Evolutionary conservation across 2,329 filamentous ascomycete species (phyloP), one percentile per base, ranked within the genome.

Genomic region (Rhexocercosporidium sp.): DNA sequence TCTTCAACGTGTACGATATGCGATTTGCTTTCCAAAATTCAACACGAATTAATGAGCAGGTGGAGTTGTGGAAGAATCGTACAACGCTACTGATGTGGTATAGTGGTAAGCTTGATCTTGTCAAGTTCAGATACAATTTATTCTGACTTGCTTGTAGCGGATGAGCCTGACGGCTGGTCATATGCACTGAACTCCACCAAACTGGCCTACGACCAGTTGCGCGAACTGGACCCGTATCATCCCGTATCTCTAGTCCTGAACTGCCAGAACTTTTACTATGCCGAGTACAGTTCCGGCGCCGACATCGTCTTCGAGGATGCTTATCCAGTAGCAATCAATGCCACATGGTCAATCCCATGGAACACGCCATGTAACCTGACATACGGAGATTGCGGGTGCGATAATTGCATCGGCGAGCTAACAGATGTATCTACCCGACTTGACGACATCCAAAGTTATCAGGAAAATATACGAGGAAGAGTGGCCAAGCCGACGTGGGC

Each of bases 371-470:
- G 82, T 71, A 86, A 86, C 70, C 69, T 73, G 1, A 86, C 83
- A 0, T 86, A 86, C 69, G 84, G 84, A 59, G 81, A 81, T 73
- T 85, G 84, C 69, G 84, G 83, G 9, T 86, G 84, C 70, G 84
- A 86, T 65, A 80, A 84, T 71, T 75, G 74, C 47, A 67, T 78
- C 1, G 82, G 81, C 12, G 70, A 75, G 1, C 77, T 85, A 22
- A 74, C 77, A 18, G 84, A 86, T 70, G 79, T 85, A 20, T 76
- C 80, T 0, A 74, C 74, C 8, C 80, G 83, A 1, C 72, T 84
- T 1, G 81, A 85, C 59, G 71, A 75, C 1, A 80, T 81, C 39
- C 72, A 76, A 20, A 69, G 72, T 6, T 85, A 82, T 64, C 80
- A 76, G 65, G 70, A 69, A 0, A 81, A 81, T 75, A 70, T 84